Evolutionary conservation across 2,329 filamentous ascomycete species (phyloP).

Genomic region (Exophiala sp.): DNA sequence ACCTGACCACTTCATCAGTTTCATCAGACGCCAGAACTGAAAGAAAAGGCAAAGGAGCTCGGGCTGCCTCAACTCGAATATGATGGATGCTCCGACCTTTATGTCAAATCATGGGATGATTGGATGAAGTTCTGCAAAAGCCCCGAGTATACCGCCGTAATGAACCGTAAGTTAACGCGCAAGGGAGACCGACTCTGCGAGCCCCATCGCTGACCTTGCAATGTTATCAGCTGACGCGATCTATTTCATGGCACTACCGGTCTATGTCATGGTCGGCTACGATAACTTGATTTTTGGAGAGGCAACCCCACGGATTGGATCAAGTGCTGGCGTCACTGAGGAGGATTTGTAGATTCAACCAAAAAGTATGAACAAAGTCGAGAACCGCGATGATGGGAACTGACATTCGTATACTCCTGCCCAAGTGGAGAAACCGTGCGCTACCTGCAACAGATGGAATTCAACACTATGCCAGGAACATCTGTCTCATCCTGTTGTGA

Average conservation of each 20-base stretch:
- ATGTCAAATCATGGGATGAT: neutral
- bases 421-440: no score
- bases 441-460: neutral
- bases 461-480: no score
- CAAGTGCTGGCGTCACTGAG: neutral
- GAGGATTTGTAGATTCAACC: neutral
- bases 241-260: neutral
- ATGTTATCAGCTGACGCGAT: neutral
- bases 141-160: neutral
- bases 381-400: no score
- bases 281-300: conserved; percentile 3
- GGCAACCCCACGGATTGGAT: neutral
- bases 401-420: no score
- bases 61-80: neutral
- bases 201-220: neutral
- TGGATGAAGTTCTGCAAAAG: conserved; percentile 1
- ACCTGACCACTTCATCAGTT: neutral
- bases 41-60: neutral
- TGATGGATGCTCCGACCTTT: conserved; percentile 4
- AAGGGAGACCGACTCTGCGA: no score
- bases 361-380: neutral
- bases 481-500: no score
- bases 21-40: conserved; percentile 4
- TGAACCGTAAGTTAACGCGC: neutral
- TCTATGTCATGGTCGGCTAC: conserved; percentile 3